Base-by-base conservation (phyloP, 495 filamentous ascomycete species). In the Recurvomyces mirabilis region DNA sequence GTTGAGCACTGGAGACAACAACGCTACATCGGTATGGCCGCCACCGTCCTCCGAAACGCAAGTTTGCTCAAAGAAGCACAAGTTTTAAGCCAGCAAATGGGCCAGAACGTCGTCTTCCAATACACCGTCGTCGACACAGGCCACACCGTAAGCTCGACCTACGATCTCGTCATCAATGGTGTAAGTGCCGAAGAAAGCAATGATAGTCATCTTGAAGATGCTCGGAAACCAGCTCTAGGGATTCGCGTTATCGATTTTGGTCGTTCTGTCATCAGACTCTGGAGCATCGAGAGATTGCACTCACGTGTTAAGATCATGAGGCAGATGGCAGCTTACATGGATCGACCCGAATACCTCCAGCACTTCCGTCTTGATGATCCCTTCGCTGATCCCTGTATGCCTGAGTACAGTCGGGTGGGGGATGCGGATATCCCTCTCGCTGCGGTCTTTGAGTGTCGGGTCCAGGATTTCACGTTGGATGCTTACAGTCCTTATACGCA, bases 21-120 rank as follows among this genome's bases (percentile, higher is more conserved):
- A 24, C 86, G 79, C 52, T 94, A 93, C 52, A 84, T 96, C 38
- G 79, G 79, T 41, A 93, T 99, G 83, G 86, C 88, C n/a, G 91
- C 95, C 61, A 78, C 80, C 12, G 77, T 96, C 22, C 62, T 98
- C 19, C 85, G 93, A 52, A 77, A 93, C 62, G 89, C 89, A 6
- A 77, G 82, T 11, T 76, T 76, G 26, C 64, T 96, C 30, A 98
- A 98, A 61, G 91, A 98, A 60, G 93, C 89, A 3, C 91, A 98
- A 59, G 78, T 98, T 38, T 89, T 98, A 83, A 95, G 93, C 65
- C 86, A 94, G 46, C 86, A 87, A 49, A 84, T 98, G 73, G 87
- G 91, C 53, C 91, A 94, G 64, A 78, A 78, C 51, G 81, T 94
- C 13, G 83, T 89, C 25, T 98, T 98, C 64, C 91, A 98, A 63